Evolutionary conservation across 2,329 filamentous ascomycete species (phyloP).

Genomic region (Myriosclerotinia scirpicola): DNA sequence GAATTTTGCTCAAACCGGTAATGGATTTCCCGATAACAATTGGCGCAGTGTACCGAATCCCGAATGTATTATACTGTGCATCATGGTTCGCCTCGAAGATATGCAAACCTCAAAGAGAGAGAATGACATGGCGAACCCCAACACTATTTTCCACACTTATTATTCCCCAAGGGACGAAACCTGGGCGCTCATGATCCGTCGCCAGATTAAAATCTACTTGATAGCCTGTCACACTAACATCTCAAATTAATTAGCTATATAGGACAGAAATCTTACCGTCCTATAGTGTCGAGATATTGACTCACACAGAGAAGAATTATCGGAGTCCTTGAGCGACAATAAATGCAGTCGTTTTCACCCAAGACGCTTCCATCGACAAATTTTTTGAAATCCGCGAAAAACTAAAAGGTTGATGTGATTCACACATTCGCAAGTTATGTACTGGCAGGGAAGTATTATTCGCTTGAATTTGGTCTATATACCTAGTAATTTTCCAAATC

Average conservation of each 20-base stretch:
- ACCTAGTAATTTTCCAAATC: not conserved
- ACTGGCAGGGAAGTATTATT: not conserved
- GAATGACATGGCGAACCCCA: too few species aligned
- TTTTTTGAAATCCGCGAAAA: not conserved
- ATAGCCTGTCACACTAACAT: not conserved
- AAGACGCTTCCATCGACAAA: too few species aligned
- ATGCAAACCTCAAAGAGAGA: not conserved
- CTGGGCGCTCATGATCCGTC: not conserved
- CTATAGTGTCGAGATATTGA: not conserved
- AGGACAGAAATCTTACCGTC: too few species aligned
- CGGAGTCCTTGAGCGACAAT: not conserved
- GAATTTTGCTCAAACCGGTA: not conserved
- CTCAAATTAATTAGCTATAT: not conserved
- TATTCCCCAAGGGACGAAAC: not conserved
- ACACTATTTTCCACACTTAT: not conserved
- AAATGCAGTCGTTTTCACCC: not conserved
- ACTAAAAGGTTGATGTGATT: not conserved
- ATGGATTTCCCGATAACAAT: not conserved
- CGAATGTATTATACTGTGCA: not conserved
- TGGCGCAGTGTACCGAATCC: not conserved
- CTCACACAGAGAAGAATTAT: too few species aligned
- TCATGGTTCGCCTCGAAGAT: slow-evolving; percentile 1
- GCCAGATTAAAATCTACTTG: not conserved
- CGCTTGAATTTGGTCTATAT: not conserved
- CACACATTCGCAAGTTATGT: not conserved